Base-by-base conservation (phyloP, 2,329 filamentous ascomycete species). In the Xylaria sp. region DNA sequence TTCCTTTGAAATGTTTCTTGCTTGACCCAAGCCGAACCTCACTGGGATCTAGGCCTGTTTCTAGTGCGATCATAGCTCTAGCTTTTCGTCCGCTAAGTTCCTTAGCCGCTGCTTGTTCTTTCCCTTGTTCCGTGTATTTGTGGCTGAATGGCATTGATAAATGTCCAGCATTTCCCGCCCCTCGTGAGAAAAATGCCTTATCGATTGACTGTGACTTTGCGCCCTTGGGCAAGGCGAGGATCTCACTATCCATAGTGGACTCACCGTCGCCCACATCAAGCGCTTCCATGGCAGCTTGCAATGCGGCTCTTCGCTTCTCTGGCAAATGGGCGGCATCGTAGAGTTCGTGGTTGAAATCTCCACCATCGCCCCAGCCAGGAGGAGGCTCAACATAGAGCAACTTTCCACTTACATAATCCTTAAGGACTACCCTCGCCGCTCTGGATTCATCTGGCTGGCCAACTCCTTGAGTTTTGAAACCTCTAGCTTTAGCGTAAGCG, bases 361-460 rank as follows among this genome's bases (percentile, higher is more conserved):
- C 79, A 0, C 87, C 81, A 68, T 97, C 90, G 38, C 90, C 86
- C 29, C 88, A 84, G 4, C 79, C 79, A 0, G 93, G 93, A 0
- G 95, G 95, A 4, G 95, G 93, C 71, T 94, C 89, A 68, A 93
- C 95, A 79, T 90, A 98, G 5, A 98, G 85, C 0, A 99, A 85
- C 79, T 97, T 98, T 65, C 95, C 95, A 74, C 90, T 96, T 69
- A 99, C 95, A 72, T 98, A 99, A 79, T 99, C 95, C 76, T 99
- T 99, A 25, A 99, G 85, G 15, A 99, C 84, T 69, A 92, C 90
- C 54, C 95, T 86, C 4, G 94, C 93, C 6, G 95, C 95, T 70
- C 95, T 86, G 1, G 93, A 96, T 80, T 97, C 93, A 71, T 99
- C 95, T 0, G 95, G 94, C 73, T 95, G 91, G 8, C 95, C 94